Base-by-base conservation (phyloP, 2,329 filamentous ascomycete species). In the Leptosphaerulina australis region DNA sequence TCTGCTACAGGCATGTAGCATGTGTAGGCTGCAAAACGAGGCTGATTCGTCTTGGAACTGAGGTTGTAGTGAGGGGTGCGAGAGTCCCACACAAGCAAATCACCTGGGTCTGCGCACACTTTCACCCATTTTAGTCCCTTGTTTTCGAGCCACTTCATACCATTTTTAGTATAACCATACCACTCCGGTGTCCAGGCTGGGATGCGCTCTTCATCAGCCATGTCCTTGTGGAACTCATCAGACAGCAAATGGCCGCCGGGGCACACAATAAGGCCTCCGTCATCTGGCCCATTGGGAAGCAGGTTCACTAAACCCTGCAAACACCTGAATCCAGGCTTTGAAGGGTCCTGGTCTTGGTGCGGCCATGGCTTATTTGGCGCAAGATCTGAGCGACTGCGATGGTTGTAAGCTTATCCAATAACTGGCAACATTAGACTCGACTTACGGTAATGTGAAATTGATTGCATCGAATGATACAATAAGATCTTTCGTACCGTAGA, bases 231-330 rank as follows among this genome's bases (percentile, higher is more conserved):
- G 46, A 71, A 74, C 38, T 73, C 64, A 14, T 70, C 63, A 9
- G 59, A 67, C 0, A 70, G 48, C 10, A 58, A 36, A 26, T 73
- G 70, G 5, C 52, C 62, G 6, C 70, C 44, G 18, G 66, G 66
- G 48, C 63, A 69, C 6, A 69, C 71, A 29, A 73, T 70, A 53
- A 75, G 59, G 57, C 69, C 62, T 14, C 71, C 72, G 46, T 75
- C 72, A 5, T 73, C 56, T 1, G 69, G 68, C 0, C 72, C 72
- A 20, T 69, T 70, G 2, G 65, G 69, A 3, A 68, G 51, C 5
- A 78, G 56, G 59, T 82, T 81, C 2, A 81, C 76, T 0, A 82
- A 69, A 4, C 80, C 80, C 51, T 82, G 79, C 2, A 79, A 68
- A 55, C 79, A 82, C 2, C 77, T 72, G 61, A 82, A 79, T 0